A percentile compares a stretch with the other conserved stretches of the same genome.
phyloP scores from a whole-genome alignment of 306 rosid species.

The Coriaria nepalensis region DNA sequence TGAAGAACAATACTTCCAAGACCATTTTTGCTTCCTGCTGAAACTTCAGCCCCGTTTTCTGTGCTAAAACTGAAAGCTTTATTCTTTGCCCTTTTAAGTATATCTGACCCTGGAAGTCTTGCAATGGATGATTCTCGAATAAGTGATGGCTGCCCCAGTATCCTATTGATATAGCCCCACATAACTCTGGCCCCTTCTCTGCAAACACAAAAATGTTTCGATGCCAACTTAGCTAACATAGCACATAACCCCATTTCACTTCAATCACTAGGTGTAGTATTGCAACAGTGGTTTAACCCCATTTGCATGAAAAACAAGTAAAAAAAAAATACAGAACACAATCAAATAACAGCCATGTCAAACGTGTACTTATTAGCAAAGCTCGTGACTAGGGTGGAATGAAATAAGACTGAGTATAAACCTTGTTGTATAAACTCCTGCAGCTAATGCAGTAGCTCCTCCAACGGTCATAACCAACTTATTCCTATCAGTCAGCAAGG shows the following conservation, averaged over 20 bases:
- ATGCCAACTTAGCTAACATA: neutral
- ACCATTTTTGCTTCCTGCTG: slow-evolving; percentile 35
- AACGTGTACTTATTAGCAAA: slow-evolving; percentile 5
- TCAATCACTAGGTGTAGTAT: too few relatives aligned
- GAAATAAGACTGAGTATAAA: slow-evolving; percentile 13
- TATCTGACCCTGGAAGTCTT: slow-evolving; percentile 68
- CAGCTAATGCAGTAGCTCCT: slow-evolving; percentile 97
- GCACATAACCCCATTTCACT: too few relatives aligned
- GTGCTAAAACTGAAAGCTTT: slow-evolving; percentile 39
- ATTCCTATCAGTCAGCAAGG: slow-evolving; percentile 72
- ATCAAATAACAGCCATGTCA: neutral
- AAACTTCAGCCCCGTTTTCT: slow-evolving; percentile 27
- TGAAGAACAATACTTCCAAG: slow-evolving; percentile 73
- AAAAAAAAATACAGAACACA: neutral
- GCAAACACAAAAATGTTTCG: slow-evolving; percentile 15
- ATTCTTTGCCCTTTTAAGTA: slow-evolving; percentile 52
- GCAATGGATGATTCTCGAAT: slow-evolving; percentile 91
- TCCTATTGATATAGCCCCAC: slow-evolving; percentile 94
- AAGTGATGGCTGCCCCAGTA: slow-evolving; percentile 95
- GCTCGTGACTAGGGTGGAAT: slow-evolving; percentile 7
- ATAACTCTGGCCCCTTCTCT: slow-evolving; percentile 95
- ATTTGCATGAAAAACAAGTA: too few relatives aligned
- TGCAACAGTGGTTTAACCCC: too few relatives aligned
- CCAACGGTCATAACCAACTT: slow-evolving; percentile 91
- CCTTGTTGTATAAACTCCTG: slow-evolving; percentile 97